Percentiles rank a stretch among this genome's conserved stretches.
Conservation (phyloP, 257 asterid species). For the Solanum tacnaense region DNA sequence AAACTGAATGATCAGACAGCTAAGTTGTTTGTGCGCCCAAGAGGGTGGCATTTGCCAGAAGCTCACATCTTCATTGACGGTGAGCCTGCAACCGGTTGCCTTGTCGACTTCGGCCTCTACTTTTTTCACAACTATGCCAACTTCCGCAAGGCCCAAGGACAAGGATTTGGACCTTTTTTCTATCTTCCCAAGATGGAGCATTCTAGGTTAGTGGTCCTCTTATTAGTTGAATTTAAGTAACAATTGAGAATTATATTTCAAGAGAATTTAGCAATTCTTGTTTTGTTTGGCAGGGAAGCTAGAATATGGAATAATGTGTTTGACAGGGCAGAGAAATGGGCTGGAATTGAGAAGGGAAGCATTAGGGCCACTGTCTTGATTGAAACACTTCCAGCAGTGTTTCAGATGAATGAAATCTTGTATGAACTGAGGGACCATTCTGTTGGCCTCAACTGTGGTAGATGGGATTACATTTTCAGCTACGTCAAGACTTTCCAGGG, state of each 20-base stretch:
- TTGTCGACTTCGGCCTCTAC: slow-evolving; percentile 87
- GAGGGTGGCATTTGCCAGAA: slow-evolving; percentile 98
- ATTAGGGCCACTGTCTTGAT: slow-evolving; percentile 89
- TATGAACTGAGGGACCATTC: slow-evolving; percentile 82
- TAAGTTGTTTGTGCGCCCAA: slow-evolving; percentile 91
- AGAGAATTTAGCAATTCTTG: background rate
- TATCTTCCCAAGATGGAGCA: slow-evolving; percentile 97
- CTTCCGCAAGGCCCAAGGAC: slow-evolving; percentile 59
- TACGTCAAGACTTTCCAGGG: slow-evolving; percentile 84
- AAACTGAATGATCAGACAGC: slow-evolving; percentile 69
- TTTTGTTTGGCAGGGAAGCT: slow-evolving; percentile 56
- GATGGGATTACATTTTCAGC: slow-evolving; percentile 99
- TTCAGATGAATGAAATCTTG: slow-evolving; percentile 87
- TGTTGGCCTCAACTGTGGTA: slow-evolving; percentile 78
- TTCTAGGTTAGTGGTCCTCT: slow-evolving; percentile 36
- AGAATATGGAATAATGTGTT: slow-evolving; percentile 84
- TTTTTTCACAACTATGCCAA: slow-evolving; percentile 63
- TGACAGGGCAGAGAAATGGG: slow-evolving; percentile 58
- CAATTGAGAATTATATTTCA: background rate
- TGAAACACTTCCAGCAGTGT: slow-evolving; percentile 94
- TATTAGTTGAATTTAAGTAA: background rate
- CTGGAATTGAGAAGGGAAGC: slow-evolving; percentile 72
- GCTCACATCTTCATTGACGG: slow-evolving; percentile 89
- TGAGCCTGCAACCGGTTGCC: slow-evolving; percentile 72
- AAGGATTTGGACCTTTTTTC: slow-evolving; percentile 84